phyloP scores from a whole-genome alignment of 2,329 filamentous ascomycete species.

The Zymoseptoria brevis region DNA sequence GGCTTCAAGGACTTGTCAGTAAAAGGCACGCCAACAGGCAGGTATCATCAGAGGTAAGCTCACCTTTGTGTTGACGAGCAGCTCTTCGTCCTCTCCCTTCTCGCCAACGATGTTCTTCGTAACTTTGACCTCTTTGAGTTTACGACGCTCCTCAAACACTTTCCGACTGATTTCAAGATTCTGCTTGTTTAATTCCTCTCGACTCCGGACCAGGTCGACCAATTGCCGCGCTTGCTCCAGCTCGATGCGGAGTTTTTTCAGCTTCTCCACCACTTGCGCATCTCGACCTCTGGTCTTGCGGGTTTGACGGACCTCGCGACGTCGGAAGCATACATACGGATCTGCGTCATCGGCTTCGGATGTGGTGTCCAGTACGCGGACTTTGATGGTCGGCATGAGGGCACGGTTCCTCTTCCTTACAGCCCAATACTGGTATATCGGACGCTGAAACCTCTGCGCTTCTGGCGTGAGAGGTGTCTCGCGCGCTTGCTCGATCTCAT shows the following conservation, averaged over 20 bases:
- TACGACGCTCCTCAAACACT: slow-evolving; percentile 74
- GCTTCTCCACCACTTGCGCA: slow-evolving; percentile 86
- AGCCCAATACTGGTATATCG: slow-evolving; percentile 88
- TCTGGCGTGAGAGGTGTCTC: slow-evolving; percentile 47
- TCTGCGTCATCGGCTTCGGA: slow-evolving; percentile 92
- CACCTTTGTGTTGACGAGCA: slow-evolving; percentile 79
- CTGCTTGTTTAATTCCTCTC: slow-evolving; percentile 73
- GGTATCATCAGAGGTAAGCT: slow-evolving; percentile 24
- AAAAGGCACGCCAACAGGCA: neutral
- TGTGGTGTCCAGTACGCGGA: slow-evolving; percentile 68
- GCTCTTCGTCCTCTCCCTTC: slow-evolving; percentile 85
- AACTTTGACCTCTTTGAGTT: slow-evolving; percentile 81
- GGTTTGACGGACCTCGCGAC: slow-evolving; percentile 86
- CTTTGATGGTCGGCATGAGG: slow-evolving; percentile 70
- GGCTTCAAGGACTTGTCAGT: slow-evolving; percentile 25
- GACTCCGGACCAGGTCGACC: slow-evolving; percentile 66
- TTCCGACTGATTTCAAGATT: slow-evolving; percentile 64
- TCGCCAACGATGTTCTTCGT: slow-evolving; percentile 73
- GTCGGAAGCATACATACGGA: slow-evolving; percentile 95
- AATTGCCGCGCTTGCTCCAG: slow-evolving; percentile 81
- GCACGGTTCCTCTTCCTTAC: slow-evolving; percentile 60
- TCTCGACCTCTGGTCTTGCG: slow-evolving; percentile 92
- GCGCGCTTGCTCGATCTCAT: slow-evolving; percentile 55
- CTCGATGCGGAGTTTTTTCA: slow-evolving; percentile 84
- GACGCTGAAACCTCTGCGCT: slow-evolving; percentile 57